Percentiles rank a stretch among this genome's conserved stretches.
Evolutionary conservation across 495 filamentous ascomycete species (phyloP).

Genomic region (Penicillium samsonianum): DNA sequence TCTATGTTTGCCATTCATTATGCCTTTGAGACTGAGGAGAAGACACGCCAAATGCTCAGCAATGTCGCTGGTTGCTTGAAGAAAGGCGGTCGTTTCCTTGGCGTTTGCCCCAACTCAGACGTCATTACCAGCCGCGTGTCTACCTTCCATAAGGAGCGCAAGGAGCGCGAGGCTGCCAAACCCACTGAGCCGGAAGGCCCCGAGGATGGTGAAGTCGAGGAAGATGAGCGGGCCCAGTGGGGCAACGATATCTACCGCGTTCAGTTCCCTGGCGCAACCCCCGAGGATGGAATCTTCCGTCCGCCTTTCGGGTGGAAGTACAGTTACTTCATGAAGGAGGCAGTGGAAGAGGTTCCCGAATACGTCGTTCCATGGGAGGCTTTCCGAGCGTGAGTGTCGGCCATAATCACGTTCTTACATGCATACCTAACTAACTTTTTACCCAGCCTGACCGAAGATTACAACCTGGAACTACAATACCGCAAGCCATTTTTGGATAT

Average conservation of each 20-base stretch:
- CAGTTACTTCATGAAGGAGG: constrained; percentile 91
- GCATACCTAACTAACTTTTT: constrained; percentile 25
- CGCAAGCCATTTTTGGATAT: constrained; percentile 86
- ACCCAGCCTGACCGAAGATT: constrained; percentile 78
- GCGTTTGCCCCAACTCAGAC: constrained; percentile 91
- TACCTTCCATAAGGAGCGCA: constrained; percentile 62
- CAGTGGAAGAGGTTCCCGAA: constrained; percentile 93
- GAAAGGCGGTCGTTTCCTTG: constrained; percentile 92
- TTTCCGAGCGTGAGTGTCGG: constrained; percentile 67
- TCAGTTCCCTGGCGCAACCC: constrained; percentile 77
- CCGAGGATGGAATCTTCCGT: constrained; percentile 75
- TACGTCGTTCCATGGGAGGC: constrained; percentile 99
- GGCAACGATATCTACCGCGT: constrained; percentile 91
- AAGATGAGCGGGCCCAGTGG: constrained; percentile 66
- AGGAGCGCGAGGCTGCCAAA: constrained; percentile 43
- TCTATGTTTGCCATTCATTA: constrained; percentile 99
- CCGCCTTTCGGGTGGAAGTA: constrained; percentile 98
- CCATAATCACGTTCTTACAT: not conserved
- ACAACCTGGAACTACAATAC: constrained; percentile 92
- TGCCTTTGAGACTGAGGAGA: constrained; percentile 88
- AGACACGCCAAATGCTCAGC: constrained; percentile 85
- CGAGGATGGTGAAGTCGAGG: constrained; percentile 55
- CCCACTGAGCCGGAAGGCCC: constrained; percentile 28
- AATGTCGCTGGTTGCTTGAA: constrained; percentile 89
- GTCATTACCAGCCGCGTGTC: constrained; percentile 68